A percentile compares a stretch with the other conserved stretches of the same genome.
These are phyloP conservation scores for Hura crepitans DNA, from an alignment of 441 rosid species.

Conservation along the genomic window DNA sequence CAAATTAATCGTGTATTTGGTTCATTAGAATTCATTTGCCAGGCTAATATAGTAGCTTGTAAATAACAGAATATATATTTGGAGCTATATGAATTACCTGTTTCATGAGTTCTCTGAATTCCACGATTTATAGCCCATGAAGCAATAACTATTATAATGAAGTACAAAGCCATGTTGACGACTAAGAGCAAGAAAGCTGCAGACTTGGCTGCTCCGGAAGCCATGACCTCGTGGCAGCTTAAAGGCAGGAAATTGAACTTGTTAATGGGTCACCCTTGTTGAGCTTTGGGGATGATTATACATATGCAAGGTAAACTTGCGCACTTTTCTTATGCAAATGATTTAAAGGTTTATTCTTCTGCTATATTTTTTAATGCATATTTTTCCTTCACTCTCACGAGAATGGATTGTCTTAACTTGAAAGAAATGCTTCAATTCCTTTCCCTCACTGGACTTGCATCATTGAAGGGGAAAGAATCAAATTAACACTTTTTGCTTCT, in stretches of 20 bases:
- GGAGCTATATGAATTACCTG: constrained; percentile 34
- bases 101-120: constrained; percentile 51
- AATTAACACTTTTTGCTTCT: constrained; percentile 20
- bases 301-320: neutral
- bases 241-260: neutral
- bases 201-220: constrained; percentile 58
- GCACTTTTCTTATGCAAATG: neutral
- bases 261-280: constrained; percentile 17
- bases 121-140: constrained; percentile 76
- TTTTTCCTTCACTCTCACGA: neutral
- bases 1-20: too few relatives aligned
- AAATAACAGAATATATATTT: neutral
- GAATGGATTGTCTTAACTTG: constrained; percentile 22
- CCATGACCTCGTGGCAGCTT: constrained; percentile 39
- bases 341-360: neutral
- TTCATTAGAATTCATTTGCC: too few relatives aligned
- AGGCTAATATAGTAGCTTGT: neutral
- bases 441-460: constrained; percentile 24
- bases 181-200: constrained; percentile 54
- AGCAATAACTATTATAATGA: constrained; percentile 52
- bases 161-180: constrained; percentile 60
- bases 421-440: constrained; percentile 44
- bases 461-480: constrained; percentile 33
- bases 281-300: constrained; percentile 15
- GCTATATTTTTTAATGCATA: neutral